These are phyloP conservation scores for apple (Malus domestica) DNA, from an alignment of 306 rosid genomes.

Conservation along the genomic window ASM211411v1 NC_041802.1:24300501-24301000, in stretches of 20 bases:
- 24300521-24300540: no score
- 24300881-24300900: conserved; percentile 40
- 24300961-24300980: conserved; percentile 21
- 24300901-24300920: conserved; percentile 39
- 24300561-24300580: background rate
- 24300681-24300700: background rate
- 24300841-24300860: conserved; percentile 20
- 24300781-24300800: conserved; percentile 34
- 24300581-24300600: conserved; percentile 8
- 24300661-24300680: background rate
- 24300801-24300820: background rate
- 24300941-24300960: conserved; percentile 15
- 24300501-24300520: no score
- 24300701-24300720: background rate
- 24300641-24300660: conserved; percentile 8
- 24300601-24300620: conserved; percentile 22
- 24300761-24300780: conserved; percentile 11
- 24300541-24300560: background rate
- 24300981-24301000: conserved; percentile 27
- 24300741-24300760: background rate
- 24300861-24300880: background rate
- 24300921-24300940: conserved; percentile 38
- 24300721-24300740: background rate
- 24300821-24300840: conserved; percentile 21
- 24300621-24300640: conserved; percentile 18